These are phyloP conservation scores for Fusarium continuum DNA, from an alignment of 2,329 filamentous ascomycete species.

Conservation along the genomic window DNA sequence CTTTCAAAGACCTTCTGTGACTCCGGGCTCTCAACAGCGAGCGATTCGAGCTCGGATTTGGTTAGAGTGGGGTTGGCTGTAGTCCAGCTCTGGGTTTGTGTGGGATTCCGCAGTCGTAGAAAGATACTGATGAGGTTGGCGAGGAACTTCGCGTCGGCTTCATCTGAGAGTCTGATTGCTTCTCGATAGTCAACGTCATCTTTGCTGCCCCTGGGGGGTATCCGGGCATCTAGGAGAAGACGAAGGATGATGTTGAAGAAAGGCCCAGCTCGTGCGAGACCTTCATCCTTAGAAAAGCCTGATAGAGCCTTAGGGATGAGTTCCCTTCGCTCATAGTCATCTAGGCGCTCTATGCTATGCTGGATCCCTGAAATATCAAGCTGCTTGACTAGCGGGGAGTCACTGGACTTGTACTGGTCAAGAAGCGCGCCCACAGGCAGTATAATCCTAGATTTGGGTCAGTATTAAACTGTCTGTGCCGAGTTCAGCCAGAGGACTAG, in stretches of 20 bases:
- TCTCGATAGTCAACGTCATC: constrained; percentile 77
- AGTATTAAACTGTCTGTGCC: not conserved
- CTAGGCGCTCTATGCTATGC: constrained; percentile 70
- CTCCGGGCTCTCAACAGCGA: constrained; percentile 57
- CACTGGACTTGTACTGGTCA: constrained; percentile 85
- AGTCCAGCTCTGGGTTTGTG: constrained; percentile 45
- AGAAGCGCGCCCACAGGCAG: constrained; percentile 86
- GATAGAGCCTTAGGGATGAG: constrained; percentile 68
- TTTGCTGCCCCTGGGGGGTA: constrained; percentile 80
- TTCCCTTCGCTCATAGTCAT: constrained; percentile 70
- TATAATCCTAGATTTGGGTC: constrained; percentile 62
- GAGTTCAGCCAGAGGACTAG: not conserved
- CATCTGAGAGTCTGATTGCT: constrained; percentile 71
- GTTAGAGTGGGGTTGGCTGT: constrained; percentile 49
- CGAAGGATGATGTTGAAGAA: constrained; percentile 87
- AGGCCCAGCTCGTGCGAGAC: constrained; percentile 54
- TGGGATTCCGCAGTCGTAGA: constrained; percentile 56
- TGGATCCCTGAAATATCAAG: constrained; percentile 91
- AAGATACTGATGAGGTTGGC: constrained; percentile 80
- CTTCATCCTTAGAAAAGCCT: constrained; percentile 47
- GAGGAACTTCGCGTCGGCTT: constrained; percentile 76
- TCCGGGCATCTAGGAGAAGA: constrained; percentile 73
- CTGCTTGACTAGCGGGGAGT: constrained; percentile 80
- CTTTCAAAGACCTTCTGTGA: constrained; percentile 66
- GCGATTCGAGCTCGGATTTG: constrained; percentile 43